A percentile compares a stretch with the other conserved stretches of the same genome.
Conservation (phyloP, 805 yeast species). For the Myxozyma neotropica region DNA sequence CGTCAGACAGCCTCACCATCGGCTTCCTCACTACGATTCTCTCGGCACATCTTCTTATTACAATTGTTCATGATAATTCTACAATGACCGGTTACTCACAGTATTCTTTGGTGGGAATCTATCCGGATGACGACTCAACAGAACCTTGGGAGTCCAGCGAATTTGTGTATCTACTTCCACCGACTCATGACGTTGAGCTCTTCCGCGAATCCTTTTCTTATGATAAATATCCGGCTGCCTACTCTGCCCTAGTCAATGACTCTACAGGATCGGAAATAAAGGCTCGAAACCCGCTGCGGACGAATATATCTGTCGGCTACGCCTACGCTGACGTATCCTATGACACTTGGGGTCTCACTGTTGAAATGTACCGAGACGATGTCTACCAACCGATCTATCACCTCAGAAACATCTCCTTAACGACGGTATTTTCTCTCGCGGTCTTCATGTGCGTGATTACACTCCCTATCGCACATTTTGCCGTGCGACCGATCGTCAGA, state of each 20-base stretch:
- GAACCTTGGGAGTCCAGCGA: conserved; percentile 24
- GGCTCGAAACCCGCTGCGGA: conserved; percentile 44
- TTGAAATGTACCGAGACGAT: conserved; percentile 61
- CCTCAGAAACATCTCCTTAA: conserved; percentile 69
- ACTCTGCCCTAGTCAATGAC: conserved; percentile 44
- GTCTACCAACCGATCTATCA: conserved; percentile 66
- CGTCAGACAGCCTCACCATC: conserved; percentile 58
- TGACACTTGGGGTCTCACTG: conserved; percentile 70
- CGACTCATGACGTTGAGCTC: conserved; percentile 18
- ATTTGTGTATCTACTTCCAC: conserved; percentile 26
- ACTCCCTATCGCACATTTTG: conserved; percentile 79
- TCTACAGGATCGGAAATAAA: conserved; percentile 51
- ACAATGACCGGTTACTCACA: conserved; percentile 29
- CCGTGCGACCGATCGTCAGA: conserved; percentile 78
- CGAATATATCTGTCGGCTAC: conserved; percentile 59
- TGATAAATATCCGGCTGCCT: conserved; percentile 39
- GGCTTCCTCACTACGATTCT: conserved; percentile 71
- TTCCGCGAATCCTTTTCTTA: conserved; percentile 33
- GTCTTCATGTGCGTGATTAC: conserved; percentile 73
- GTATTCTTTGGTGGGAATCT: conserved; percentile 30
- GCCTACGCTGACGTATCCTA: conserved; percentile 50
- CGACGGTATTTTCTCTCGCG: conserved; percentile 78
- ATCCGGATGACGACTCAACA: conserved; percentile 24
- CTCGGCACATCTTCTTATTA: conserved; percentile 49
- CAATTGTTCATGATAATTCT: conserved; percentile 49